Evolutionary conservation across 2,329 filamentous ascomycete genomes (phyloP).

Genomic region (Hymenoscyphus infarciens): DNA sequence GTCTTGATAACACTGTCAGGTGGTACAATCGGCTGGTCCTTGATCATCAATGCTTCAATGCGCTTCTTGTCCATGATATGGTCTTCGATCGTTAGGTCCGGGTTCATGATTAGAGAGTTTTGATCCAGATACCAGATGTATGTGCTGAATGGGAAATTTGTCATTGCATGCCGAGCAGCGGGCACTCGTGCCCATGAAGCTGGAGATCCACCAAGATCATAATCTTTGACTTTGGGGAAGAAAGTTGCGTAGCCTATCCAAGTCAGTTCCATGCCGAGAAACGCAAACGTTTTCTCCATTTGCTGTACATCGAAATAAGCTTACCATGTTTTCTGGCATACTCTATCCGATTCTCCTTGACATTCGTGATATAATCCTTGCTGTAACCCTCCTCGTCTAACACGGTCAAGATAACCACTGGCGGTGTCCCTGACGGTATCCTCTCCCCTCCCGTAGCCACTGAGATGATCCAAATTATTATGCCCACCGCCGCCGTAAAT

Average conservation of each 20-base stretch:
- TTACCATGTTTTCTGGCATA: conserved; percentile 87
- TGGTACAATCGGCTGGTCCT: conserved; percentile 81
- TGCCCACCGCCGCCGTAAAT: conserved; percentile 32
- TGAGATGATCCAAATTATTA: conserved; percentile 59
- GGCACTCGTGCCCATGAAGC: conserved; percentile 74
- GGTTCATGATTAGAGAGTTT: conserved; percentile 86
- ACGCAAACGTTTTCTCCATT: conserved; percentile 9
- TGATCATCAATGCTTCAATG: conserved; percentile 77
- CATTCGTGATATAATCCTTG: conserved; percentile 63
- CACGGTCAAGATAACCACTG: conserved; percentile 79
- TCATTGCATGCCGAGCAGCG: conserved; percentile 83
- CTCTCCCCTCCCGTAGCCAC: conserved; percentile 25
- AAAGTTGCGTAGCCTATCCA: conserved; percentile 76
- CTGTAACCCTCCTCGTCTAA: conserved; percentile 65
- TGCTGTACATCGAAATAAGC: conserved; percentile 24
- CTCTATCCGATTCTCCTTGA: conserved; percentile 77
- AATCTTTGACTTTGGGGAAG: conserved; percentile 73
- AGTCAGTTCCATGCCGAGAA: conserved; percentile 18
- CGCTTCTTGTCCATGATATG: conserved; percentile 64
- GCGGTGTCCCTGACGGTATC: conserved; percentile 51
- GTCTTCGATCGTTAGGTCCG: conserved; percentile 62
- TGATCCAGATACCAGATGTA: conserved; percentile 88
- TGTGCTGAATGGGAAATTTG: conserved; percentile 68
- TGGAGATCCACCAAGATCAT: conserved; percentile 61
- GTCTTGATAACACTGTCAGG: conserved; percentile 97